Evolutionary conservation across 148 eudicot species (phyloP).

Genomic region (Persicaria tinctoria): DNA sequence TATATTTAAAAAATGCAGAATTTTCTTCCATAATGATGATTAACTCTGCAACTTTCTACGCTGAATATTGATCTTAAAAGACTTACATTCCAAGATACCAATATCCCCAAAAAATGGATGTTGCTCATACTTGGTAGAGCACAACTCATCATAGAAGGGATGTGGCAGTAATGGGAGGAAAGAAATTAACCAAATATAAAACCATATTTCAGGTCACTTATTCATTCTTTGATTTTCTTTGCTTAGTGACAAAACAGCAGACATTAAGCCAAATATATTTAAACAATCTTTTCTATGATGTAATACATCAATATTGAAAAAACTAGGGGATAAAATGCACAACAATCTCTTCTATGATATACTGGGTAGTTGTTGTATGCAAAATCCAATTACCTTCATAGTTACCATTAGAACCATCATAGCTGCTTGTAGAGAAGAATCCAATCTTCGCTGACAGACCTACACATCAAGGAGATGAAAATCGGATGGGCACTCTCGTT

Average conservation of each 20-base stretch:
- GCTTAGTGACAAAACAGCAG: no score
- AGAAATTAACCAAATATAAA: background rate
- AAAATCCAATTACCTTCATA: slow-evolving; percentile 8
- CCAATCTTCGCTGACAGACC: slow-evolving; percentile 4
- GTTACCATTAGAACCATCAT: slow-evolving; percentile 12
- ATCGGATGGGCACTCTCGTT: background rate
- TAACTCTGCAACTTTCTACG: background rate
- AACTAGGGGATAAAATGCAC: background rate
- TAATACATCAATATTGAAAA: no score
- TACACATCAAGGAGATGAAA: slow-evolving; percentile 9
- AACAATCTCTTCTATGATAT: no score
- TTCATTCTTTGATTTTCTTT: no score
- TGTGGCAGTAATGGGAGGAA: background rate
- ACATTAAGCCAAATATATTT: no score
- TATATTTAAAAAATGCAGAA: background rate
- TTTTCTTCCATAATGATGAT: background rate
- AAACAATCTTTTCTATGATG: background rate
- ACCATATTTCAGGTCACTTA: background rate
- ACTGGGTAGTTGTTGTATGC: no score
- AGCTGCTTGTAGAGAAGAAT: slow-evolving; percentile 7
- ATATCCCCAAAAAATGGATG: background rate
- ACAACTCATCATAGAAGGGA: background rate
- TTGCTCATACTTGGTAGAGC: background rate
- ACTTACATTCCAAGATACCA: background rate
- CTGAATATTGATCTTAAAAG: background rate